Evolutionary conservation across 495 filamentous ascomycete species (phyloP).

Genomic region (Xylaria cubensis): DNA sequence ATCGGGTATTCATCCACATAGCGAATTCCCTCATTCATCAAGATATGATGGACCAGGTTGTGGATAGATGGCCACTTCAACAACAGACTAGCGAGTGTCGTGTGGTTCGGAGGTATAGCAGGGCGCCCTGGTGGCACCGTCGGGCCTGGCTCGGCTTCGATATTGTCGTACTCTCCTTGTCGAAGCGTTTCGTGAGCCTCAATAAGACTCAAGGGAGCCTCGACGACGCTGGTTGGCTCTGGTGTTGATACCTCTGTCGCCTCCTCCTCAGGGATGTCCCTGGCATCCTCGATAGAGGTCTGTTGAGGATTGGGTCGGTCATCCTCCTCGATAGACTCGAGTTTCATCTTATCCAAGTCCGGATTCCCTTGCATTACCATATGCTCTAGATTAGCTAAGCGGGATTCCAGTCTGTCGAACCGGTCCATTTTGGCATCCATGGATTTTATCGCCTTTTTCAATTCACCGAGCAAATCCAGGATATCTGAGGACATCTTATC

Average conservation of each 20-base stretch:
- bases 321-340: conserved; percentile 42
- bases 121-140: conserved; percentile 58
- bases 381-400: conserved; percentile 36
- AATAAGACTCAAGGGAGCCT: conserved; percentile 39
- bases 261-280: conserved; percentile 35
- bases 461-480: conserved; percentile 46
- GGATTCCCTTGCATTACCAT: conserved; percentile 34
- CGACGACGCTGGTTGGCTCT: conserved; percentile 35
- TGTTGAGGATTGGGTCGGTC: conserved; percentile 31
- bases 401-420: conserved; percentile 32
- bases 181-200: conserved; percentile 43
- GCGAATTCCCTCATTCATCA: conserved; percentile 57
- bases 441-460: conserved; percentile 44
- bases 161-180: conserved; percentile 49
- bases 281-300: conserved; percentile 30
- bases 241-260: conserved; percentile 34
- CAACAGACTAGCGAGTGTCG: conserved; percentile 79
- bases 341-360: conserved; percentile 34
- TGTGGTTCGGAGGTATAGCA: conserved; percentile 79
- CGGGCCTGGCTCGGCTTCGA: conserved; percentile 53
- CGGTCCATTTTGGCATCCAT: conserved; percentile 31
- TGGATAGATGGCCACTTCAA: conserved; percentile 74
- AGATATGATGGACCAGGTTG: conserved; percentile 54
- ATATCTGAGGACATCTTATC: conserved; percentile 61
- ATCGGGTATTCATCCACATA: conserved; percentile 72